These are phyloP conservation scores for Fusarium udum DNA, from an alignment of 2,329 filamentous ascomycete species.

Conservation along the genomic window DNA sequence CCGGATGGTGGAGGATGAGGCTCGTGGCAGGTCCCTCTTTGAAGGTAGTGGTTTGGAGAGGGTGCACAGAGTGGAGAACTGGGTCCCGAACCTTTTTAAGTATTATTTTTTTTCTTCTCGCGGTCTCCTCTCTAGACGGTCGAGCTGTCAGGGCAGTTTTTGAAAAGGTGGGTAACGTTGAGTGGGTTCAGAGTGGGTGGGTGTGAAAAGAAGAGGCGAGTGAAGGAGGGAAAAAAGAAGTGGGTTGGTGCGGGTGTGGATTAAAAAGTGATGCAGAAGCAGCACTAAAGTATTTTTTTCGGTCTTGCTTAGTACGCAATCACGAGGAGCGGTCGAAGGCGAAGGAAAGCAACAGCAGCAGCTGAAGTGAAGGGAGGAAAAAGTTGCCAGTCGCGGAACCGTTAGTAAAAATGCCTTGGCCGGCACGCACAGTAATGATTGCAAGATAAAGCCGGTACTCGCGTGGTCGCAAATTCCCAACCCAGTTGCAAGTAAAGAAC, in stretches of 20 bases:
- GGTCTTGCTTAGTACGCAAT: slow-evolving; percentile 34
- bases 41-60: slow-evolving; percentile 57
- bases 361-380: not conserved
- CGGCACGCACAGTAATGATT: slow-evolving; percentile 35
- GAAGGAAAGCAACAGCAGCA: slow-evolving; percentile 14
- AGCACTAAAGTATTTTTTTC: slow-evolving; percentile 31
- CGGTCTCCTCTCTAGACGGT: slow-evolving; percentile 27
- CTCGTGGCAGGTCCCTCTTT: slow-evolving; percentile 52
- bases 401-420: slow-evolving; percentile 35
- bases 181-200: slow-evolving; percentile 37
- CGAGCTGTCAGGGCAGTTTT: slow-evolving; percentile 44
- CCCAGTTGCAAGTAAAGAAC: slow-evolving; percentile 20
- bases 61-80: slow-evolving; percentile 57
- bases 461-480: slow-evolving; percentile 31
- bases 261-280: slow-evolving; percentile 31
- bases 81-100: slow-evolving; percentile 55
- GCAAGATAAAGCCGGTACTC: slow-evolving; percentile 25
- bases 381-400: slow-evolving; percentile 34
- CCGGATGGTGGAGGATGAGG: slow-evolving; percentile 53
- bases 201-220: slow-evolving; percentile 37
- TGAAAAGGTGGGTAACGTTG: slow-evolving; percentile 44
- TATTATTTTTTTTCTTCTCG: slow-evolving; percentile 42
- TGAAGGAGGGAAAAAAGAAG: slow-evolving; percentile 39
- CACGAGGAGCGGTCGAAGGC: slow-evolving; percentile 17
- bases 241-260: slow-evolving; percentile 39